Conservation (phyloP, 2,329 filamentous ascomycete genomes). For the Nothophaeocryptopus gaeumannii region DNA sequence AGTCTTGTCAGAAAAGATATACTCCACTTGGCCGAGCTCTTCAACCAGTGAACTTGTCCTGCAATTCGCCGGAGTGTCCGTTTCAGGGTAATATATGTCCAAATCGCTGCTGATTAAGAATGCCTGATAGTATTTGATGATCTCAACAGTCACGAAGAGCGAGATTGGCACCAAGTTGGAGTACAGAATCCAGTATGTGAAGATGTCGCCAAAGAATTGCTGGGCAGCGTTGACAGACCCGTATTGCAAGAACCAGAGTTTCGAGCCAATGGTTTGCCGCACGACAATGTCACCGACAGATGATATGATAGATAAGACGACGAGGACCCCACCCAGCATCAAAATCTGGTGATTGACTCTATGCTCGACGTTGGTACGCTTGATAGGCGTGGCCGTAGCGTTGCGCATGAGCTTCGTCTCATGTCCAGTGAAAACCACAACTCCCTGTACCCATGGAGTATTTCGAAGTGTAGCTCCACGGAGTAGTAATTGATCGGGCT, state of each 20-base stretch:
- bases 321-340: constrained; percentile 78
- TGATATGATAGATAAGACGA: constrained; percentile 81
- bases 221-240: constrained; percentile 62
- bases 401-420: constrained; percentile 99
- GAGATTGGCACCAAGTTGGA: constrained; percentile 96
- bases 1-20: constrained; percentile 97
- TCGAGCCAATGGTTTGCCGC: constrained; percentile 60
- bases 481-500: constrained; percentile 87
- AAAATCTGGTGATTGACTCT: constrained; percentile 93
- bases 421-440: constrained; percentile 95
- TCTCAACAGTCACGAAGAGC: constrained; percentile 93
- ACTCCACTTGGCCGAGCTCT: constrained; percentile 96
- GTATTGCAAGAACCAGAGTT: constrained; percentile 72
- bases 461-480: constrained; percentile 92
- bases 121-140: constrained; percentile 98
- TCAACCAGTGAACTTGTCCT: constrained; percentile 95
- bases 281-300: constrained; percentile 87
- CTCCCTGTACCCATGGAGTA: constrained; percentile 93
- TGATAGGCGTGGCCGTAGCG: constrained; percentile 94
- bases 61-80: constrained; percentile 91
- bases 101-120: constrained; percentile 96
- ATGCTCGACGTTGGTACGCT: constrained; percentile 91
- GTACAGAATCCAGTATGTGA: constrained; percentile 98
- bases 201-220: constrained; percentile 89
- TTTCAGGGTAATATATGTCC: constrained; percentile 96